These are phyloP conservation scores for Starmerella floris DNA, from an alignment of 805 yeast genomes.

Conservation along the genomic window DNA sequence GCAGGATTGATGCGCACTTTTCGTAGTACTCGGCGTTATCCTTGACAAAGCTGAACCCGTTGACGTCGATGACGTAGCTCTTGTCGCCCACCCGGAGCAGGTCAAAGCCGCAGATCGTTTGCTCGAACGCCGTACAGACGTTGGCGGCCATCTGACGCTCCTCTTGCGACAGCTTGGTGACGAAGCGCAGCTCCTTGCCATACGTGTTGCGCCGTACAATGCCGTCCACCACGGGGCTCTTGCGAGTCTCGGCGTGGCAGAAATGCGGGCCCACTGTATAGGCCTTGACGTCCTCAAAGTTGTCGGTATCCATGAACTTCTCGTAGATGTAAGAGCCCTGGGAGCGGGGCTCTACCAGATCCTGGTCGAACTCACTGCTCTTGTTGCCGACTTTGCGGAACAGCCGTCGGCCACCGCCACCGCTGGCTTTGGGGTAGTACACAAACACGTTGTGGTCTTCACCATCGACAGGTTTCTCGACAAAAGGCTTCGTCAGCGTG, in stretches of 20 bases:
- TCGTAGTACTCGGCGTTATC: slow-evolving; percentile 82
- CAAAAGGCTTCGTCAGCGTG: slow-evolving; percentile 73
- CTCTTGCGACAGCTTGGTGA: slow-evolving; percentile 61
- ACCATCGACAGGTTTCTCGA: slow-evolving; percentile 97
- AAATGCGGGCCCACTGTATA: slow-evolving; percentile 84
- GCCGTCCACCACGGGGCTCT: slow-evolving; percentile 99
- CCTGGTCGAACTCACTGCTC: slow-evolving; percentile 88
- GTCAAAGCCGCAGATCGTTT: slow-evolving; percentile 95
- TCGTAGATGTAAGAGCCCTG: slow-evolving; percentile 89
- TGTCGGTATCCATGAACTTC: slow-evolving; percentile 93
- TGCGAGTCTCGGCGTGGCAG: slow-evolving; percentile 97
- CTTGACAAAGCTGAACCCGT: slow-evolving; percentile 94
- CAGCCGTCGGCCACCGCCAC: slow-evolving; percentile 93
- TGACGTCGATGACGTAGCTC: slow-evolving; percentile 90
- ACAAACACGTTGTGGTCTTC: slow-evolving; percentile 95
- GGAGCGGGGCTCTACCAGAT: slow-evolving; percentile 58
- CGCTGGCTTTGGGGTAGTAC: slow-evolving; percentile 73
- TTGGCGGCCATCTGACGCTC: slow-evolving; percentile 71
- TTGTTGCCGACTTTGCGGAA: slow-evolving; percentile 95
- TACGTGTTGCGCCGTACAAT: slow-evolving; percentile 92
- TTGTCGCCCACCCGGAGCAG: slow-evolving; percentile 75
- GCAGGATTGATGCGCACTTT: slow-evolving; percentile 59
- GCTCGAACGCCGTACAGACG: slow-evolving; percentile 66
- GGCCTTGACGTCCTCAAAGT: slow-evolving; percentile 96
- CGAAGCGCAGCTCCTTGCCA: slow-evolving; percentile 88